A percentile compares a stretch with the other conserved stretches of the same genome.
Conservation (phyloP, 768 basidiomycete species). For the Melanogaster broomeanus region DNA sequence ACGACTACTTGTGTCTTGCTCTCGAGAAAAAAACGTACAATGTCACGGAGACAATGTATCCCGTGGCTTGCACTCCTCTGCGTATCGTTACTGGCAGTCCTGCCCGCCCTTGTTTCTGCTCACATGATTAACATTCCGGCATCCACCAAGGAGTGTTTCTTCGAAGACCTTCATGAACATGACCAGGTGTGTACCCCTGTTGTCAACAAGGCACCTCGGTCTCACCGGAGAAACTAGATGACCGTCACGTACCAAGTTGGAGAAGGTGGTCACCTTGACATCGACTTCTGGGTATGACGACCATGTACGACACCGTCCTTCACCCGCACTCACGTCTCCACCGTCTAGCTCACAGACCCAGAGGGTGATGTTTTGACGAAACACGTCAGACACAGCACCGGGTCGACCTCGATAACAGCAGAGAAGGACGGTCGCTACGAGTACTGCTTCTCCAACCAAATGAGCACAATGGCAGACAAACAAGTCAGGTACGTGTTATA, state of each 20-base stretch:
- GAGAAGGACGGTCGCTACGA: slow-evolving; percentile 85
- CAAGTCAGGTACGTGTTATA: slow-evolving; percentile 69
- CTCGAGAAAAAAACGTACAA: slow-evolving; percentile 22
- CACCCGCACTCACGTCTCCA: slow-evolving; percentile 1
- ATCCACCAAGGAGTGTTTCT: slow-evolving; percentile 91
- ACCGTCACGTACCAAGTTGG: slow-evolving; percentile 99
- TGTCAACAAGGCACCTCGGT: background rate
- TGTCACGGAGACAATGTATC: slow-evolving; percentile 39
- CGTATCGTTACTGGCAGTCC: slow-evolving; percentile 37
- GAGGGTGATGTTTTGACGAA: slow-evolving; percentile 66
- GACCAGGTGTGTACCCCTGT: slow-evolving; percentile 69
- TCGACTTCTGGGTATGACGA: slow-evolving; percentile 87
- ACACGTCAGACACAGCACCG: slow-evolving; percentile 86
- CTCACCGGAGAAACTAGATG: slow-evolving; percentile 61
- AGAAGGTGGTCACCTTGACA: slow-evolving; percentile 94
- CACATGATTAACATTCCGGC: slow-evolving; percentile 78
- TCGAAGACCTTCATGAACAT: slow-evolving; percentile 88
- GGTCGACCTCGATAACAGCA: slow-evolving; percentile 85
- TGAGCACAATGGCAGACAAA: slow-evolving; percentile 96
- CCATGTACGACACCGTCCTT: background rate
- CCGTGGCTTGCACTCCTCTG: slow-evolving; percentile 44
- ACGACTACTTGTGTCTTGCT: too few relatives aligned
- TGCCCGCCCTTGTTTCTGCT: slow-evolving; percentile 44
- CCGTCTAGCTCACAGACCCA: slow-evolving; percentile 77
- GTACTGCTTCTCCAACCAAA: slow-evolving; percentile 99